These are phyloP conservation scores for Dactylis glomerata DNA, from an alignment of 176 grass and related monocot species.

Conservation along the genomic window DNA sequence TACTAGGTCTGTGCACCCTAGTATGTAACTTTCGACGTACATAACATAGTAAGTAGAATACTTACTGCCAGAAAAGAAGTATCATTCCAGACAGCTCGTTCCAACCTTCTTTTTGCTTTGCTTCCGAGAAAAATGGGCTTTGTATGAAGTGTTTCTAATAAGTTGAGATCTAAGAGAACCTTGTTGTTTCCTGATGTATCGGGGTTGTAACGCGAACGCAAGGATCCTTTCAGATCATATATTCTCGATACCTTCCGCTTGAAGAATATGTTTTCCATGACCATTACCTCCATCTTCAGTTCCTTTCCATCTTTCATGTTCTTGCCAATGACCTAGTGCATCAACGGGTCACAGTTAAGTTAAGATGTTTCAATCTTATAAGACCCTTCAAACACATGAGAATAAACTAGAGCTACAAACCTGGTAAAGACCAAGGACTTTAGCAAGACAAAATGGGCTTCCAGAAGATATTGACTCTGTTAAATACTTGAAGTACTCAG, in stretches of 20 bases:
- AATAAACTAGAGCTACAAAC: conserved; percentile 41
- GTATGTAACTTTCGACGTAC: not conserved
- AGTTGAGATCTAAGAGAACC: conserved; percentile 95
- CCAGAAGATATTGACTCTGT: conserved; percentile 63
- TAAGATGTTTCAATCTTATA: conserved; percentile 13
- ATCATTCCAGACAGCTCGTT: conserved; percentile 92
- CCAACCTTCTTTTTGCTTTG: conserved; percentile 81
- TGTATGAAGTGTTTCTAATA: conserved; percentile 87
- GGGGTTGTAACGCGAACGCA: conserved; percentile 88
- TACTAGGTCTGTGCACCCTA: not conserved
- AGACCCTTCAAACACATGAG: not conserved
- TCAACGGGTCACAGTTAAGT: not conserved
- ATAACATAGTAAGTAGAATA: conserved; percentile 2
- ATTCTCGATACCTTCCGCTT: conserved; percentile 81
- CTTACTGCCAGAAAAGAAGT: conserved; percentile 92
- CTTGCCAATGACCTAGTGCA: conserved; percentile 64
- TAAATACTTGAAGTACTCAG: conserved; percentile 84
- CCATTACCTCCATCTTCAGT: conserved; percentile 90
- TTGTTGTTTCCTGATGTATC: conserved; percentile 82
- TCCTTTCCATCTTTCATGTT: conserved; percentile 82
- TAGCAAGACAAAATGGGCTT: conserved; percentile 80
- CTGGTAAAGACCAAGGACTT: conserved; percentile 97
- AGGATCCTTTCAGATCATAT: conserved; percentile 95
- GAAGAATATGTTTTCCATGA: conserved; percentile 98
- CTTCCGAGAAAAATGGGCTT: conserved; percentile 95